Base-by-base conservation (phyloP, 2,329 filamentous ascomycete species). In the Ophiostoma triangulosporum region DNA sequence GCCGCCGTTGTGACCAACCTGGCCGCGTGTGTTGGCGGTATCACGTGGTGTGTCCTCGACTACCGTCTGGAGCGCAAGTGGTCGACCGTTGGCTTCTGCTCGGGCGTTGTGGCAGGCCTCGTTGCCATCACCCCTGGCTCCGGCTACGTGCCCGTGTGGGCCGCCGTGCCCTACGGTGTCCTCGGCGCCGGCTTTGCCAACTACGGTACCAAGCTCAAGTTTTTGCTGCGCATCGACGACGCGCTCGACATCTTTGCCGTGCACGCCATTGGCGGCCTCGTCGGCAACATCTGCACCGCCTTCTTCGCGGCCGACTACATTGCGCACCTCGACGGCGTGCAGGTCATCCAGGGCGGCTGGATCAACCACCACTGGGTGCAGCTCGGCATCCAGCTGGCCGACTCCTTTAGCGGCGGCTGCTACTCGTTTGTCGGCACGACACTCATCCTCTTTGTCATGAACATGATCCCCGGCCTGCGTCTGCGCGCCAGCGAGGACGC, bases 51-150 rank as follows among this genome's bases (percentile, higher is more conserved):
- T 66, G 71, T 94, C 20, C 75, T 95, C 54, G 89, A 95, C 66
- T 95, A 94, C 69, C 79, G 88, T 54, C 76, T 95, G 48, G 88
- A 95, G 70, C 78, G 81, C 63, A 95, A 95, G 71, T 95, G 87
- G 85, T 94, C 88, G 0, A 91, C 88, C 2, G 88, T 95, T 24
- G 89, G 89, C 2, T 95, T 95, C 75, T 95, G 89, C 71, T 93
- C 86, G 0, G 89, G 89, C 58, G 85, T 93, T 22, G 84, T 95
- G 61, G 85, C 88, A 32, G 89, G 89, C 22, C 75, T 95, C 20
- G 88, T 95, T 6, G 83, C 84, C 55, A 94, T 95, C 59, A 95
- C 89, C 7, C 89, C 89, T 6, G 89, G 85, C 31, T 93, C 88
- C 54, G 89, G 77, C 54, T 94, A 78, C 64, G 88, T 95, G 14